These are phyloP conservation scores for Neurospora crassa DNA, from an alignment of 2,329 filamentous ascomycete genomes.

Conservation along the genomic window DNA sequence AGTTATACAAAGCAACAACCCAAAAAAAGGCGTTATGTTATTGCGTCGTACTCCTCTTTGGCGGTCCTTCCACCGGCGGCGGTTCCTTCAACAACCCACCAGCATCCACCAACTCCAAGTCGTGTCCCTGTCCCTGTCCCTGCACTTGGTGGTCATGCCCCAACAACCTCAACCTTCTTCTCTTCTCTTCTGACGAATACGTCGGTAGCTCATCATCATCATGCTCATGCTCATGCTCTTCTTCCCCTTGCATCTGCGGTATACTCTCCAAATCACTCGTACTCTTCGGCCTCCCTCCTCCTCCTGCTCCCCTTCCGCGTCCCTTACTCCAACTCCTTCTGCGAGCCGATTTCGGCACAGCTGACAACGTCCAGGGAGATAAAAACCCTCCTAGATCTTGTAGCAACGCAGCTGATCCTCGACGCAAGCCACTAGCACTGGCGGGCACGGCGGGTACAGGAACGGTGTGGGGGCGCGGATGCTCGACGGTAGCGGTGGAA, in stretches of 20 bases:
- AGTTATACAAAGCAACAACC: no score
- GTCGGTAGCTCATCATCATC: background rate
- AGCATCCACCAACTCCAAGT: constrained; percentile 9
- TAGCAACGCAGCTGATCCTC: constrained; percentile 48
- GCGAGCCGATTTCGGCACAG: background rate
- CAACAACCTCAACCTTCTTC: background rate
- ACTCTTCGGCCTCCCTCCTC: constrained; percentile 5
- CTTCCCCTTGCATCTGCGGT: background rate
- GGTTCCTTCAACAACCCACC: constrained; percentile 9
- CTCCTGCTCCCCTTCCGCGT: background rate
- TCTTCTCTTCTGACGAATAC: background rate
- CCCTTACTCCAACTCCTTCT: background rate
- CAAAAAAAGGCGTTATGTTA: background rate
- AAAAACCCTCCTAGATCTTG: constrained; percentile 47
- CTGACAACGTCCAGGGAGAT: constrained; percentile 12
- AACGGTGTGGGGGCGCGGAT: constrained; percentile 22
- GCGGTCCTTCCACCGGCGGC: background rate
- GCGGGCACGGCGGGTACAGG: constrained; percentile 38
- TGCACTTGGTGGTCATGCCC: background rate
- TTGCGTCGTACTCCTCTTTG: background rate
- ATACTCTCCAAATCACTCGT: background rate
- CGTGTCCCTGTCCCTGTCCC: background rate
- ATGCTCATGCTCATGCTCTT: background rate
- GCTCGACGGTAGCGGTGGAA: constrained; percentile 24
- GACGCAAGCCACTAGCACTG: constrained; percentile 33